Base-by-base conservation (phyloP, 371 early-diverging fungal genomes). In the Phascolomyces articulosus region DNA sequence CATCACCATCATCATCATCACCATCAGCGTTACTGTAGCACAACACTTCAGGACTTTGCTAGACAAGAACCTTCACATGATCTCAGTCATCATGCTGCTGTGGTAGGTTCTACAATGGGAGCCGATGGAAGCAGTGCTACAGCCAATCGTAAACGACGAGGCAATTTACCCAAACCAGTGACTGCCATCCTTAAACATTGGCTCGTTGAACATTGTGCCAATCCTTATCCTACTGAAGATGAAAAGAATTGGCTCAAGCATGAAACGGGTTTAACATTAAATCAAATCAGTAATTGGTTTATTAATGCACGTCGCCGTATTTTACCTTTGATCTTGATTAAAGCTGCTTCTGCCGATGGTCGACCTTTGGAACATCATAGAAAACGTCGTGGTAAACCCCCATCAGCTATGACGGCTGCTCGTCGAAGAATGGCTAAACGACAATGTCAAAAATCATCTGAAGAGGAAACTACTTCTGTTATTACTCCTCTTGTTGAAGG, bases 181-280 rank as follows among this genome's bases (percentile, higher is more conserved):
- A 85, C 87, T 10, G 79, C 83, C 23, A 75, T 82, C 40, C 75
- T 92, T 27, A 86, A 87, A 69, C 63, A 72, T 24, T 93, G 93
- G 92, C 74, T 93, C 21, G 77, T 85, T 68, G 84, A 89, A 60
- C 80, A 93, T 67, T 82, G 84, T 29, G 80, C 79, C 44, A 85
- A 92, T 58, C 92, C 94, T 15, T 93, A 91, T 65, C 94, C 94
- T 0, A 85, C 84, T 13, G 92, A 91, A 55, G 86, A 65, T 85
- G 99, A 67, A 85, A 97, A 67, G 89, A 91, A 40, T 76, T 96
- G 58, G 97, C 97, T 29, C 77, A 94, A 65, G 95, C 96, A 4
- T 84, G 93, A 60, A 89, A 87, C 66, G 90, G 94, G 78, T 71
- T 95, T 63, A 95, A 98, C 72, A 1, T 57, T 86, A 62, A 86